Evolutionary conservation across 2,329 filamentous ascomycete genomes (phyloP), one percentile per base, ranked within the genome.

Genomic region (Neofusicoccum kwambonambiense): DNA sequence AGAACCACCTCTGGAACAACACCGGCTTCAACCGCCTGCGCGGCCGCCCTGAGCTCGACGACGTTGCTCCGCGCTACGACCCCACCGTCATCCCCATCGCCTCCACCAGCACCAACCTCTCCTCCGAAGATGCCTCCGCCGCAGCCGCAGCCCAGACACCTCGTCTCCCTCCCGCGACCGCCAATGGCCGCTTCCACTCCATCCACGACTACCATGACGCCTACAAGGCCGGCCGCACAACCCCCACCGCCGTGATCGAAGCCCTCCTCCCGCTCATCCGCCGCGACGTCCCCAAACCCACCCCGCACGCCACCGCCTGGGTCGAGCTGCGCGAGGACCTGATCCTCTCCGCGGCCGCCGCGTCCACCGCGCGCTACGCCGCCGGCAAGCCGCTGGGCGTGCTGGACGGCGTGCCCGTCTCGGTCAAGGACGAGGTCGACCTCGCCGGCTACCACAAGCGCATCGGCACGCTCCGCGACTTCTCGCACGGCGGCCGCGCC

Each of bases 351-450:
- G 89, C 91, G 0, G 92, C 93, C 0, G 83, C 83, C 69, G 90
- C 85, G 7, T 95, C 92, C 1, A 90, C 92, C 0, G 81, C 86
- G 72, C 83, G 93, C 51, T 96, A 90, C 76, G 86, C 86, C 65
- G 80, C 83, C 15, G 90, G 90, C 0, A 83, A 83, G 67, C 83
- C 88, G 0, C 76, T 92, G 15, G 84, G 91, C 12, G 79, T 91
- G 4, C 80, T 96, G 7, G 93, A 97, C 71, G 93, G 93, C 12
- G 87, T 96, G 0, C 93, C 92, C 0, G 85, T 96, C 56, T 90
- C 89, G 0, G 86, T 95, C 70, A 96, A 97, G 78, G 92, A 96
- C 72, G 92, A 96, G 72, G 83, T 89, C 15, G 83, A 89, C 68
- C 80, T 93, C 37, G 82, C 86, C 68, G 91, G 90, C 13, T 93